Evolutionary conservation across 2,329 filamentous ascomycete species (phyloP).

Genomic region (Penicillium sp.): DNA sequence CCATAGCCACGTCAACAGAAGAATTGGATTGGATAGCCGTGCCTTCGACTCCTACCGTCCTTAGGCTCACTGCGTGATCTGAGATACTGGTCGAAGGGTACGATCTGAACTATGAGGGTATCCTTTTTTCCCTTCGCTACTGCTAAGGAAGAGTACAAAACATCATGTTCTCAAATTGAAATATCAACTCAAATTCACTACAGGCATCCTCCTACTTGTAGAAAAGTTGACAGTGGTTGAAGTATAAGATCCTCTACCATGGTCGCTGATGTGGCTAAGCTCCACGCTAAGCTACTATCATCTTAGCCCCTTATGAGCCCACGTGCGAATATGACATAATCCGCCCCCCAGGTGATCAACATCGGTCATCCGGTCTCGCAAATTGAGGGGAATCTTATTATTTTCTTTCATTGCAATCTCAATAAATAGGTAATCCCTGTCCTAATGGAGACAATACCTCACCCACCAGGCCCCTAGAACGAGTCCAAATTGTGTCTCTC

Average conservation of each 20-base stretch:
- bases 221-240: background rate
- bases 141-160: background rate
- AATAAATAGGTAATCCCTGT: background rate
- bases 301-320: background rate
- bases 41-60: constrained; percentile 30
- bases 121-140: background rate
- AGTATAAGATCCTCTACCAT: background rate
- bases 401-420: background rate
- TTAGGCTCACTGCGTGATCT: background rate
- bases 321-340: constrained; percentile 6
- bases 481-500: background rate
- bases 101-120: background rate
- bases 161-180: background rate
- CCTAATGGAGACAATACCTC: background rate
- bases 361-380: constrained; percentile 1
- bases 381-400: background rate
- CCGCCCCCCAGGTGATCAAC: constrained; percentile 1
- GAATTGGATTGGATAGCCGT: constrained; percentile 4
- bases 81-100: background rate
- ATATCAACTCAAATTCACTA: background rate
- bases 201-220: background rate
- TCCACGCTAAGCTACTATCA: background rate
- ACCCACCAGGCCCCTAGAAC: background rate
- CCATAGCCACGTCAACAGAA: background rate
- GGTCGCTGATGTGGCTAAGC: background rate